These are phyloP conservation scores for Pestalotiopsis sp. DNA, from an alignment of 2,329 filamentous ascomycete species.

Conservation along the genomic window DNA sequence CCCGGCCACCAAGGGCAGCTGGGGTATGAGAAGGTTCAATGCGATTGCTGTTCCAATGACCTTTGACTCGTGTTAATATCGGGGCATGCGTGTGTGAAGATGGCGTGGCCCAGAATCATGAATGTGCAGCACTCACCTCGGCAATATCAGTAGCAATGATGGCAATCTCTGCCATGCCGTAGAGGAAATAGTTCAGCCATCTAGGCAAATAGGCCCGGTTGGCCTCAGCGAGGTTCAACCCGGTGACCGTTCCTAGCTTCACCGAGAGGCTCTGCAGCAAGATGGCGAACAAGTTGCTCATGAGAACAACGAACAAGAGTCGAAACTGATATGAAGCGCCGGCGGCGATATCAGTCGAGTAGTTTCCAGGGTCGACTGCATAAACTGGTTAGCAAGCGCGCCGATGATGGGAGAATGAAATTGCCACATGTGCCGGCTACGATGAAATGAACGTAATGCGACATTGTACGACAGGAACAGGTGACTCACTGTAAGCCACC, in stretches of 20 bases:
- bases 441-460: not conserved
- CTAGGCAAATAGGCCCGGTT: constrained; percentile 65
- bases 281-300: constrained; percentile 72
- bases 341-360: constrained; percentile 69
- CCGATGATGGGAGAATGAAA: no score
- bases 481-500: constrained; percentile 56
- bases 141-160: constrained; percentile 75
- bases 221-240: constrained; percentile 66
- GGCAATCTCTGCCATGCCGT: constrained; percentile 64
- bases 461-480: constrained; percentile 1
- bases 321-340: constrained; percentile 67
- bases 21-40: constrained; percentile 64
- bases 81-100: not conserved
- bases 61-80: constrained; percentile 26
- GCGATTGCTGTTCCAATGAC: constrained; percentile 74
- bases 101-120: constrained; percentile 7
- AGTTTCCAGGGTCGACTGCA: constrained; percentile 64
- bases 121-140: constrained; percentile 45
- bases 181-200: constrained; percentile 66
- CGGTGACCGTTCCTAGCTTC: constrained; percentile 70
- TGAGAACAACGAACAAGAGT: constrained; percentile 68
- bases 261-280: constrained; percentile 69
- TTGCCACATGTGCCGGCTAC: not conserved
- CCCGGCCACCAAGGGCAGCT: constrained; percentile 67
- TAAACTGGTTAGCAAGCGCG: not conserved